Evolutionary conservation across 2,329 filamentous ascomycete species (phyloP).

Genomic region (Setomelanomma holmii): DNA sequence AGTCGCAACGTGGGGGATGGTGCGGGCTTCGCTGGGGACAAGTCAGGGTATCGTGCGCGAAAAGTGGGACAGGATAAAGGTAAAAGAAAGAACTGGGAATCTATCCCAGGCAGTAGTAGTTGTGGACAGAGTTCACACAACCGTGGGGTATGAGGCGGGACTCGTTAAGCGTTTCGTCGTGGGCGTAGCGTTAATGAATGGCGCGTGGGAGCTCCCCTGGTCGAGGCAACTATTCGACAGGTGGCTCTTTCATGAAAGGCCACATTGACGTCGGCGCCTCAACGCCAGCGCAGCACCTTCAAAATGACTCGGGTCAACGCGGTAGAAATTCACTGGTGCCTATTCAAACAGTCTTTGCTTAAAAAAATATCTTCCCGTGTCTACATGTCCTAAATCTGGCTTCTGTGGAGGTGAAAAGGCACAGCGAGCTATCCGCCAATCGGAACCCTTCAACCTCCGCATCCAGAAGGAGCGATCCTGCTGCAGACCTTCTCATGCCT

Average conservation of each 20-base stretch:
- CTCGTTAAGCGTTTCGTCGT: constrained; percentile 23
- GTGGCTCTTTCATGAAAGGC: constrained; percentile 42
- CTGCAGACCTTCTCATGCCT: background rate
- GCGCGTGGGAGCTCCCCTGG: constrained; percentile 26
- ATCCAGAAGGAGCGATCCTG: background rate
- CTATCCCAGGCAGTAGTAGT: constrained; percentile 28
- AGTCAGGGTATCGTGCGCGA: constrained; percentile 3
- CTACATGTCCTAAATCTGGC: background rate
- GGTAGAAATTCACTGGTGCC: constrained; percentile 20
- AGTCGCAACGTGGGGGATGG: constrained; percentile 29
- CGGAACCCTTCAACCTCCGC: constrained; percentile 24
- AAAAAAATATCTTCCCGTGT: background rate
- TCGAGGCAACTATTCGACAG: constrained; percentile 32
- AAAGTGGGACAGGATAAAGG: constrained; percentile 9
- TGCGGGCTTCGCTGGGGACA: constrained; percentile 22
- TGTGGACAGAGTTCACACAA: constrained; percentile 15
- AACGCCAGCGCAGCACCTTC: constrained; percentile 18
- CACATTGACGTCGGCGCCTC: constrained; percentile 36
- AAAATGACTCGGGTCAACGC: constrained; percentile 16
- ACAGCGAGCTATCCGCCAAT: constrained; percentile 32
- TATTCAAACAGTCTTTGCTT: too few relatives aligned
- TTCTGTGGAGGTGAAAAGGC: background rate
- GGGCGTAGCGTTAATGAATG: constrained; percentile 28
- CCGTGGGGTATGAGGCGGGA: constrained; percentile 24
- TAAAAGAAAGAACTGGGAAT: constrained; percentile 33